These are phyloP conservation scores for Penicillium arizonense DNA, from an alignment of 495 filamentous ascomycete species.

Conservation along the genomic window DNA sequence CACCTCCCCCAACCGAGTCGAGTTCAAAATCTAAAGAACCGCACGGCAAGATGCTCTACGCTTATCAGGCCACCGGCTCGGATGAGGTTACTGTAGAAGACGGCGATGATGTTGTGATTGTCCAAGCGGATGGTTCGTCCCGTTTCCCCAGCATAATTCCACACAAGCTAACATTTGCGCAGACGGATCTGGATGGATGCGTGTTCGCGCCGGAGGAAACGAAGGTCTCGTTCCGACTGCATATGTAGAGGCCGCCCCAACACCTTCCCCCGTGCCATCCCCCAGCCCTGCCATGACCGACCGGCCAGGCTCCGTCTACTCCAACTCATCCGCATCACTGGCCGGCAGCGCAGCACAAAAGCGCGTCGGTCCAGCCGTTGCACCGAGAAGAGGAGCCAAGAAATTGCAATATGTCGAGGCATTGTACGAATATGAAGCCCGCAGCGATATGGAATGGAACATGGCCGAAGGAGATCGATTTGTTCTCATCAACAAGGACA, in stretches of 20 bases:
- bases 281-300: constrained; percentile 39
- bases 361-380: constrained; percentile 91
- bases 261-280: constrained; percentile 41
- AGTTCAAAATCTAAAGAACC: constrained; percentile 49
- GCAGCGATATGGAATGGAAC: constrained; percentile 80
- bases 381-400: constrained; percentile 88
- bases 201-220: constrained; percentile 62
- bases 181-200: constrained; percentile 93
- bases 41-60: constrained; percentile 85
- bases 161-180: constrained; percentile 8
- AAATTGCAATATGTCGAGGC: constrained; percentile 94
- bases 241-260: constrained; percentile 64
- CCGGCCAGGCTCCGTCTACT: constrained; percentile 67
- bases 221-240: constrained; percentile 85
- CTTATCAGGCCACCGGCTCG: constrained; percentile 72
- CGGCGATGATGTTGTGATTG: constrained; percentile 67
- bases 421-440: constrained; percentile 85
- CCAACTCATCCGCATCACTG: constrained; percentile 74
- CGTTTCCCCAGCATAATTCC: not conserved
- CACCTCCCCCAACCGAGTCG: constrained; percentile 48
- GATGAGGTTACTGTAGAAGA: constrained; percentile 81
- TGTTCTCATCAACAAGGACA: constrained; percentile 78
- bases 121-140: constrained; percentile 80
- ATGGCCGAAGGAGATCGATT: constrained; percentile 92
- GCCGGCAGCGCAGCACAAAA: constrained; percentile 58